A percentile compares a stretch with the other conserved stretches of the same genome.
These are phyloP conservation scores for Nematocida ausubeli DNA, from an alignment of 371 early-diverging fungal genomes.

Conservation along the genomic window DNA sequence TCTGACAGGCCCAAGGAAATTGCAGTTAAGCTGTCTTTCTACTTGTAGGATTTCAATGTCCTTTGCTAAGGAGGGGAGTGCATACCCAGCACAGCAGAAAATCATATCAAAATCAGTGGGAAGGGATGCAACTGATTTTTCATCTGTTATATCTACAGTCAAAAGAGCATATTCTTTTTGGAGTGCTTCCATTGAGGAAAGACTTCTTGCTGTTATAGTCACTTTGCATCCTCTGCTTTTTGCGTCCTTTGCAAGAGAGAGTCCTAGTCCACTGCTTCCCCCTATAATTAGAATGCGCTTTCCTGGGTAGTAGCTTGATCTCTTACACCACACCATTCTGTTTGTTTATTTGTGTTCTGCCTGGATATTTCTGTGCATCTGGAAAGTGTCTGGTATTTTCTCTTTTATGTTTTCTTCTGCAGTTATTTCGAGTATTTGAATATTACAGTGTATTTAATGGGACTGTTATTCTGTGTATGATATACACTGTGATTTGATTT, in stretches of 20 bases:
- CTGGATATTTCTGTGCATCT: too few relatives aligned
- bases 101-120: constrained; percentile 70
- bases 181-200: constrained; percentile 70
- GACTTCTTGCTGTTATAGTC: constrained; percentile 77
- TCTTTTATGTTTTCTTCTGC: too few relatives aligned
- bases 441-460: too few relatives aligned
- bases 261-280: constrained; percentile 83
- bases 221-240: constrained; percentile 76
- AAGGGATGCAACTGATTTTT: constrained; percentile 3
- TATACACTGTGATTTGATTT: too few relatives aligned
- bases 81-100: constrained; percentile 75
- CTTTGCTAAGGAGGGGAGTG: constrained; percentile 73
- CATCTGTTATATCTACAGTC: constrained; percentile 52
- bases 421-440: background rate
- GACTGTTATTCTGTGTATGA: too few relatives aligned
- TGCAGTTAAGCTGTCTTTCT: constrained; percentile 71
- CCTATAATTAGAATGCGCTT: constrained; percentile 80
- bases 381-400: too few relatives aligned
- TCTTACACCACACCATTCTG: too few relatives aligned
- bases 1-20: constrained; percentile 76
- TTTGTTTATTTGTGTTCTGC: too few relatives aligned
- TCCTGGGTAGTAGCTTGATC: constrained; percentile 11
- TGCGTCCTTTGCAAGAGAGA: constrained; percentile 73
- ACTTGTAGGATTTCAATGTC: constrained; percentile 72
- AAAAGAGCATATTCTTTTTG: constrained; percentile 5